These are phyloP conservation scores for Antrodiella citrinella DNA, from an alignment of 768 basidiomycete genomes.

Conservation along the genomic window DNA sequence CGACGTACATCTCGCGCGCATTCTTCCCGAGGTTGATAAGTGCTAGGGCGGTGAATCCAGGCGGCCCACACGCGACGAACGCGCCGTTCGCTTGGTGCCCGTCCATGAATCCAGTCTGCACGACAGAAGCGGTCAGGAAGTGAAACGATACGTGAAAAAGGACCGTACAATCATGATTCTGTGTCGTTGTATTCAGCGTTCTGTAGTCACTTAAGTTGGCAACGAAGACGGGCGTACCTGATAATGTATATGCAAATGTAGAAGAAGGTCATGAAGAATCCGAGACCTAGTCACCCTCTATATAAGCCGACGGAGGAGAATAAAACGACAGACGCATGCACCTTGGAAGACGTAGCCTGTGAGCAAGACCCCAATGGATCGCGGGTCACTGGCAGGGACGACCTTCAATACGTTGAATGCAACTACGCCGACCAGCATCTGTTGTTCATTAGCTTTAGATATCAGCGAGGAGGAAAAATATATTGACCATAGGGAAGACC, in stretches of 20 bases:
- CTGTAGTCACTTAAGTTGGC: too few species aligned
- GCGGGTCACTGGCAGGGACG: constrained; percentile 25
- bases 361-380: constrained; percentile 33
- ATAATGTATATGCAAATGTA: constrained; percentile 42
- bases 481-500: constrained; percentile 25
- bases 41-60: constrained; percentile 40
- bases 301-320: background rate
- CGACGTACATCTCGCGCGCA: constrained; percentile 29
- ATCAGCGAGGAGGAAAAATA: constrained; percentile 2
- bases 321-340: too few species aligned
- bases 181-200: too few species aligned
- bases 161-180: constrained; percentile 30
- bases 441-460: background rate
- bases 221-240: constrained; percentile 24
- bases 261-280: constrained; percentile 42
- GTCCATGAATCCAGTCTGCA: constrained; percentile 36
- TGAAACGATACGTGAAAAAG: background rate
- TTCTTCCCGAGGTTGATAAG: constrained; percentile 34
- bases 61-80: constrained; percentile 39
- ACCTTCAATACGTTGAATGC: constrained; percentile 35
- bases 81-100: constrained; percentile 41
- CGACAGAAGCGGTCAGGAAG: background rate
- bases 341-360: constrained; percentile 41
- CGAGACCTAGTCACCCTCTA: constrained; percentile 32
- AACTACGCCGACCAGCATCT: constrained; percentile 42